Conservation (phyloP, 2,329 filamentous ascomycete species). For the Stachybotrys chartarum region DNA sequence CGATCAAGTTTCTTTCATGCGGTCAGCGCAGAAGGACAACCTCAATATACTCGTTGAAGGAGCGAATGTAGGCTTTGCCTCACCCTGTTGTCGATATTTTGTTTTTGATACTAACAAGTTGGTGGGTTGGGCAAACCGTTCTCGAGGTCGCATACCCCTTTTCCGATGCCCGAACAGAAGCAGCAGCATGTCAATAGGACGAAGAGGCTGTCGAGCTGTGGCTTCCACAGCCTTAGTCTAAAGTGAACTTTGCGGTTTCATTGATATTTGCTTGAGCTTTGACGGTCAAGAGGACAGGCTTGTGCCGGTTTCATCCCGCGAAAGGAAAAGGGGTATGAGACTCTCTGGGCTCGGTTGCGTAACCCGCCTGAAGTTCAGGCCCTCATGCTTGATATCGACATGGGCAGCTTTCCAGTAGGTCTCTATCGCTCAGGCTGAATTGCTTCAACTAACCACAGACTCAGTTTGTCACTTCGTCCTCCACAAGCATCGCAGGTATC, state of each 20-base stretch:
- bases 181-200: not conserved
- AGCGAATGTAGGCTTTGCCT: conserved; percentile 27
- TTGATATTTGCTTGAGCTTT: conserved; percentile 2
- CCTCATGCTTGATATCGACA: conserved; percentile 60
- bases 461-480: conserved; percentile 38
- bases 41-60: conserved; percentile 60
- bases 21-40: conserved; percentile 50
- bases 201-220: not conserved
- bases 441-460: not conserved
- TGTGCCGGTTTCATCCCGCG: conserved; percentile 6
- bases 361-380: conserved; percentile 14
- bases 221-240: not conserved
- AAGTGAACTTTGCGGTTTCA: not conserved
- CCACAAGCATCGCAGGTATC: conserved; percentile 45
- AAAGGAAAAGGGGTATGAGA: conserved; percentile 10
- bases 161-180: conserved; percentile 4
- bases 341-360: conserved; percentile 11
- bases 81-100: not conserved
- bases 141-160: conserved; percentile 10
- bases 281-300: not conserved
- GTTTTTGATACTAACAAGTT: conserved; percentile 31
- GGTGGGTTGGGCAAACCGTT: conserved; percentile 9
- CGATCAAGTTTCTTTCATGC: conserved; percentile 60
- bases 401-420: conserved; percentile 24
- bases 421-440: conserved; percentile 4